Evolutionary conservation across 306 rosid genomes (phyloP).

Genomic region (Rubus parviflorus): DNA sequence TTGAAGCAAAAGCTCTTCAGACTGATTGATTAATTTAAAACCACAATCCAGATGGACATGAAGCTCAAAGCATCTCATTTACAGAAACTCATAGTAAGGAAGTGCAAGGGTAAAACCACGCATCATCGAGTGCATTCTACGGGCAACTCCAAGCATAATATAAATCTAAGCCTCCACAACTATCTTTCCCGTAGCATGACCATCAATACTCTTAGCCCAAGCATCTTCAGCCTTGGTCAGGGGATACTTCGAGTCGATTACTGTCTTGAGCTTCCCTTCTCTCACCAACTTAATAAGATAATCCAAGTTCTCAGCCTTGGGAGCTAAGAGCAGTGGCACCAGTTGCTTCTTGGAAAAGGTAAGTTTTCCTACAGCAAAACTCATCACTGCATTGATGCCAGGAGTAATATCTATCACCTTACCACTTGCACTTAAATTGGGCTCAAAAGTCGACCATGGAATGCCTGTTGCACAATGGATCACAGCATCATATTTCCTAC

Average conservation of each 20-base stretch:
- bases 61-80: background rate
- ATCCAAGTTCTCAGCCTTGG: slow-evolving; percentile 51
- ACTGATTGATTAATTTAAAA: background rate
- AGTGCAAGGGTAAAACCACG: background rate
- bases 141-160: background rate
- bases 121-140: background rate
- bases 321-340: slow-evolving; percentile 59
- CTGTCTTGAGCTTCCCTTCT: slow-evolving; percentile 68
- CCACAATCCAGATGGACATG: background rate
- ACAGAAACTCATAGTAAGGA: background rate
- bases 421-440: slow-evolving; percentile 54
- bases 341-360: slow-evolving; percentile 65
- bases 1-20: background rate
- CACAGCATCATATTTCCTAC: slow-evolving; percentile 65
- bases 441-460: slow-evolving; percentile 81
- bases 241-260: slow-evolving; percentile 65
- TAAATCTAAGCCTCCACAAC: slow-evolving; percentile 45
- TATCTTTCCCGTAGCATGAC: slow-evolving; percentile 91
- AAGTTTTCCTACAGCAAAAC: slow-evolving; percentile 55
- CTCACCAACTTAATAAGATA: slow-evolving; percentile 58
- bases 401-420: slow-evolving; percentile 80
- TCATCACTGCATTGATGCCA: slow-evolving; percentile 30
- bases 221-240: slow-evolving; percentile 57
- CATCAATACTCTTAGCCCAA: slow-evolving; percentile 72
- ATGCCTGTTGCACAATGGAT: slow-evolving; percentile 61